Evolutionary conservation across 371 early-diverging fungal species (phyloP).

Genomic region (Scutellospora calospora): DNA sequence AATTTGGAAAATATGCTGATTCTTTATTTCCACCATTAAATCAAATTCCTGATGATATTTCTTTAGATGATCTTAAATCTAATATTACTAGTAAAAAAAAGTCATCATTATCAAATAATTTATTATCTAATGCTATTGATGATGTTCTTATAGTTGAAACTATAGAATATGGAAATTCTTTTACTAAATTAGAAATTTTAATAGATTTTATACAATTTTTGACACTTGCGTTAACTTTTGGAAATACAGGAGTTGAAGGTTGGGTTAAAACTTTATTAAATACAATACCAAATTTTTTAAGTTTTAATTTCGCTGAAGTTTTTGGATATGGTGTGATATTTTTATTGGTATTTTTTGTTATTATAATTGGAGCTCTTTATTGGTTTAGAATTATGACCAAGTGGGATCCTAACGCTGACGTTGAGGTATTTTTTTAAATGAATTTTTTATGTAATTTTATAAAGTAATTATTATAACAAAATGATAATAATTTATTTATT

Average conservation of each 20-base stretch:
- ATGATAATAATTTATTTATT: too few relatives aligned
- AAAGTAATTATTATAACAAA: too few relatives aligned
- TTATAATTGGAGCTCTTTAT: slow-evolving; percentile 51
- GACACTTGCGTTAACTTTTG: slow-evolving; percentile 49
- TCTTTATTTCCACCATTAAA: slow-evolving; percentile 51
- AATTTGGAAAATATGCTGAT: background rate
- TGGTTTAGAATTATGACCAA: slow-evolving; percentile 55
- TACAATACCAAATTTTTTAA: slow-evolving; percentile 56
- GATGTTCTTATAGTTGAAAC: slow-evolving; percentile 51
- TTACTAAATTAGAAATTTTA: slow-evolving; percentile 57
- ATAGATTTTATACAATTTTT: slow-evolving; percentile 63
- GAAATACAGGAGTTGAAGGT: slow-evolving; percentile 43
- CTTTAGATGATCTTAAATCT: slow-evolving; percentile 50
- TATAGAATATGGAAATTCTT: slow-evolving; percentile 47
- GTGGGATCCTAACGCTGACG: slow-evolving; percentile 50
- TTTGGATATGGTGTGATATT: slow-evolving; percentile 60
- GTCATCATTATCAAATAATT: slow-evolving; percentile 47
- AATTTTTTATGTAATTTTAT: background rate
- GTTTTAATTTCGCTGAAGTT: slow-evolving; percentile 58
- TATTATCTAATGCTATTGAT: slow-evolving; percentile 49
- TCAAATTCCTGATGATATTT: slow-evolving; percentile 48
- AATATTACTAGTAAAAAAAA: slow-evolving; percentile 49
- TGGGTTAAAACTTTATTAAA: slow-evolving; percentile 57
- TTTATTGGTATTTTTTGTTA: slow-evolving; percentile 52
- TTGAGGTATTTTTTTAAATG: slow-evolving; percentile 42